Evolutionary conservation across 331 rosid species (phyloP).

Genomic region (Pyrus hybrid): DNA sequence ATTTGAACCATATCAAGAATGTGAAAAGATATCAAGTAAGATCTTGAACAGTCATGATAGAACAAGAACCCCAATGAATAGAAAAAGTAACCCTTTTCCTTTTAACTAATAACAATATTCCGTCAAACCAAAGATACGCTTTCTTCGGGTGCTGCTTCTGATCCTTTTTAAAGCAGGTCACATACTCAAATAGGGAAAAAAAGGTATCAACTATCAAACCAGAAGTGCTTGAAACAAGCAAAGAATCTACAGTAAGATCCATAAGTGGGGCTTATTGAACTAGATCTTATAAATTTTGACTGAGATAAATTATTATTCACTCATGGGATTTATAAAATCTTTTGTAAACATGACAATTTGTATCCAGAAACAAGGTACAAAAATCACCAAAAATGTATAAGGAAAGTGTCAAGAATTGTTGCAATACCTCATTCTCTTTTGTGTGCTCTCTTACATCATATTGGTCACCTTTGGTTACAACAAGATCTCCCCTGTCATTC

Average conservation of each 20-base stretch:
- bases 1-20: neutral
- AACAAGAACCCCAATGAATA: neutral
- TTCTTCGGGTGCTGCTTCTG: neutral
- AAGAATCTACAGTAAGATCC: neutral
- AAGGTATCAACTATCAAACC: neutral
- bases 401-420: neutral
- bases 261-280: neutral
- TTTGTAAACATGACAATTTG: neutral
- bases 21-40: neutral
- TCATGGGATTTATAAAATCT: neutral
- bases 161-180: neutral
- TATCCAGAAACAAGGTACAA: neutral
- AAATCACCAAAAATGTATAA: neutral
- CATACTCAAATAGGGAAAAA: neutral
- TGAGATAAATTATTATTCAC: neutral
- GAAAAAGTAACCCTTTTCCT: neutral
- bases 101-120: neutral
- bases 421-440: constrained; percentile 72
- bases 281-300: neutral
- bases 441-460: constrained; percentile 92
- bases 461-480: constrained; percentile 98
- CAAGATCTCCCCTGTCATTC: constrained; percentile 91
- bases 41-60: neutral
- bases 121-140: neutral
- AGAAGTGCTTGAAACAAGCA: neutral